phyloP scores from a whole-genome alignment of 495 filamentous ascomycete genomes.

The Cercophora scortea region DNA sequence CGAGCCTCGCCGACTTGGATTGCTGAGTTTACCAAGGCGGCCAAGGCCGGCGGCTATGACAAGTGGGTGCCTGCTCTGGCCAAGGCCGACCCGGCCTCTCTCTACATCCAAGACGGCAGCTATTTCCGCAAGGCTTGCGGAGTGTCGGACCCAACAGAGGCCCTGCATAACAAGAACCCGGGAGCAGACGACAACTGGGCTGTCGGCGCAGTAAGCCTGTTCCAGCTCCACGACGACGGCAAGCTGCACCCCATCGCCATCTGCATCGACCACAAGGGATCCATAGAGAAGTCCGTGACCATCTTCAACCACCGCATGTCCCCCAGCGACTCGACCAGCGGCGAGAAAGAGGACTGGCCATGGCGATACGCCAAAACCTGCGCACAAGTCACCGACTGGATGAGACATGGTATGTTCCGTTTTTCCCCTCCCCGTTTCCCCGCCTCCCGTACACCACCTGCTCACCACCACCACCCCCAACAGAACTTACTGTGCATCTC shows the following conservation, averaged over 20 bases:
- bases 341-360: constrained; percentile 39
- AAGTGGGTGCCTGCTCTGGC: constrained; percentile 18
- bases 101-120: constrained; percentile 40
- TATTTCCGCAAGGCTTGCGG: constrained; percentile 36
- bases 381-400: constrained; percentile 41
- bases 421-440: too few species aligned
- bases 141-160: constrained; percentile 9
- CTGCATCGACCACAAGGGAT: constrained; percentile 34
- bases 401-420: constrained; percentile 20
- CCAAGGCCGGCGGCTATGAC: constrained; percentile 18
- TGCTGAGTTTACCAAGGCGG: constrained; percentile 25
- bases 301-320: constrained; percentile 38
- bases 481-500: constrained; percentile 36
- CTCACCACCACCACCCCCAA: too few species aligned
- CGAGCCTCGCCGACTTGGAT: constrained; percentile 24
- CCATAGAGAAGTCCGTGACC: constrained; percentile 32
- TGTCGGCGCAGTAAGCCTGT: constrained; percentile 36
- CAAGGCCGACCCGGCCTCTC: constrained; percentile 19
- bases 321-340: constrained; percentile 15
- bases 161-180: constrained; percentile 12
- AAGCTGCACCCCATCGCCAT: constrained; percentile 42
- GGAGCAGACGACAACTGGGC: constrained; percentile 21
- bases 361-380: constrained; percentile 48
- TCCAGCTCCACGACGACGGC: constrained; percentile 34
- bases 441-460: too few species aligned